Evolutionary conservation across 495 filamentous ascomycete genomes (phyloP), one percentile per base, ranked within the genome.

Genomic region (Podospora pseudopauciseta): DNA sequence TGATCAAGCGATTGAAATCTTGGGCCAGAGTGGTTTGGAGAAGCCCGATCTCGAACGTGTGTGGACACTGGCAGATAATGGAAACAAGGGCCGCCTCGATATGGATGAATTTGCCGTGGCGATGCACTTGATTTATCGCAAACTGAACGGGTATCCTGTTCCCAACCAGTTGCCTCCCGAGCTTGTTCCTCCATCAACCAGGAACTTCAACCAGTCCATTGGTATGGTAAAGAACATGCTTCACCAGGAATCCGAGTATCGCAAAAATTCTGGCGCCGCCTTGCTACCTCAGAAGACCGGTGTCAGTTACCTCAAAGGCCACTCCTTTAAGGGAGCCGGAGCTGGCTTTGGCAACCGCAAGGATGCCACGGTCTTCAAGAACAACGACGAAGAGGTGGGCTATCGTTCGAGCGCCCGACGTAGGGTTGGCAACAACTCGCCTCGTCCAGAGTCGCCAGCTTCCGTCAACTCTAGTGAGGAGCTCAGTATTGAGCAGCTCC

Each of bases 51-150:
- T 99, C 44, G 96, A 98, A 81, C 86, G 88, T 34, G 89, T 97
- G 69, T 99, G 96, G 96, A 98, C 95, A 28, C 81, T 99, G 28
- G 92, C 94, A 6, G 96, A 99, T 77, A 89, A 95, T 28, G 86
- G 92, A 65, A 97, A 99, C 79, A 93, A 91, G 73, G 96, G 96
- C 15, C 88, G 93, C 68, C 86, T 99, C 4, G 93, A 99, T 70
- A 90, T 98, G 80, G 96, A 99, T 77, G 96, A 99, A 74, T 99
- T 99, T 77, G 94, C 96, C 19, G 94, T 99, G 54, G 94, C 92
- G 6, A 99, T 99, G 95, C 96, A 99, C 85, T 81, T 99, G 77
- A 98, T 99, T 65, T 99, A 98, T 76, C 88, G 96, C 70, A 96
- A 94, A 75, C 85, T 98, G 28, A 98, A 98, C 70, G 93, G 93